Evolutionary conservation across 2,329 filamentous ascomycete species (phyloP), one percentile per base, ranked within the genome.

Genomic region (Pseudocercospora macadamiae): DNA sequence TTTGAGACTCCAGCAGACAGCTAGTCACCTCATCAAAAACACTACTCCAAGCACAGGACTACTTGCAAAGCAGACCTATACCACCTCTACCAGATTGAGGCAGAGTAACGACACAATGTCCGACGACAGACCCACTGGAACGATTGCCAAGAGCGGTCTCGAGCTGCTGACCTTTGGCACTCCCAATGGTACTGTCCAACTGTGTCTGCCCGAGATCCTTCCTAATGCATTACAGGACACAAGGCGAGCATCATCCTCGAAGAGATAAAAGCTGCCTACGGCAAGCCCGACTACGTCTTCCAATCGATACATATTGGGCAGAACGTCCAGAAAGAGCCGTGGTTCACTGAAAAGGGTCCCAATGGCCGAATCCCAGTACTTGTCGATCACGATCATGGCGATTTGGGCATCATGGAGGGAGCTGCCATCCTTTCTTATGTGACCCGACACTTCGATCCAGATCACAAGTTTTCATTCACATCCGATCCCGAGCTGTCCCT

Each of bases 301-400:
- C 85, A 88, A 66, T 67, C 70, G 56, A 79, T 89, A 71, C 79
- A 87, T 73, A 88, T 86, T 63, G 67, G 68, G 58, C 78, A 85
- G 67, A 86, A 87, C 74, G 81, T 86, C 25, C 87, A 89, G 66
- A 89, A 89, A 72, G 80, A 88, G 76, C 78, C 81, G 1, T 89
- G 86, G 86, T 89, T 83, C 76, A 84, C 81, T 0, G 82, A 82
- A 34, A 70, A 86, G 26, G 82, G 82, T 59, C 86, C 86, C 34
- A 89, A 89, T 71, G 86, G 86, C 2, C 80, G 85, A 14, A 88
- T 88, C 65, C 85, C 86, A 1, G 85, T 83, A 47, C 82, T 89
- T 47, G 80, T 88, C 26, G 86, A 89, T 74, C 86, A 89, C 64
- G 84, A 89, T 72, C 80, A 84, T 61, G 76, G 77, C 56, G 81